Percentiles rank a stretch among this genome's conserved stretches.
Conservation (phyloP, 306 rosid species). For the Myrica gale region DNA sequence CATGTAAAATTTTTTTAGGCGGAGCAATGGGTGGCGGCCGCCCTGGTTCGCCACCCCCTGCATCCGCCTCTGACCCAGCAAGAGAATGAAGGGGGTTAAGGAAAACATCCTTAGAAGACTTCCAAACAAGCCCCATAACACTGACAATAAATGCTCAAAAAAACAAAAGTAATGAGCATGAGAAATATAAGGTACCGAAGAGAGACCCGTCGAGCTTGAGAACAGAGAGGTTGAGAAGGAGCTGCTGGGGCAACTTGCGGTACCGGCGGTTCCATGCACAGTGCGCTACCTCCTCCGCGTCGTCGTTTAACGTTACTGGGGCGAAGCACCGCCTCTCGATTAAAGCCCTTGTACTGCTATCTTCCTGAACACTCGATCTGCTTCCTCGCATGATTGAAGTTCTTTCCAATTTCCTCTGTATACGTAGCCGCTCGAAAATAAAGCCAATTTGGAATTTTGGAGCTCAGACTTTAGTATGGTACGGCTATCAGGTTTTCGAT, state of each 20-base stretch:
- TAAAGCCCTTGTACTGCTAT: slow-evolving; percentile 25
- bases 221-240: slow-evolving; percentile 40
- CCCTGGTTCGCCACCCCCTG: too few species aligned
- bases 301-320: slow-evolving; percentile 21
- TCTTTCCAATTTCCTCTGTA: background rate
- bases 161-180: background rate
- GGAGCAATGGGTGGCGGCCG: too few species aligned
- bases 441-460: background rate
- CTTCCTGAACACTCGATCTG: background rate
- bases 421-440: background rate
- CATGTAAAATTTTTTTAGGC: too few species aligned
- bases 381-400: slow-evolving; percentile 8
- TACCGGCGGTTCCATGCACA: slow-evolving; percentile 18
- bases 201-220: slow-evolving; percentile 51
- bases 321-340: slow-evolving; percentile 35
- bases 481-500: background rate
- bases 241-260: slow-evolving; percentile 33
- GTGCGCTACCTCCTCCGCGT: background rate
- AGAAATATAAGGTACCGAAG: slow-evolving; percentile 36
- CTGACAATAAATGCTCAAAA: background rate
- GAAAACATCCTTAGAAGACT: background rate
- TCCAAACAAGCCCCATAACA: background rate
- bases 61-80: too few species aligned
- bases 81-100: background rate
- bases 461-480: background rate